phyloP scores from a whole-genome alignment of 1,139 yeast species.

The Chernovozyma aurita region DNA sequence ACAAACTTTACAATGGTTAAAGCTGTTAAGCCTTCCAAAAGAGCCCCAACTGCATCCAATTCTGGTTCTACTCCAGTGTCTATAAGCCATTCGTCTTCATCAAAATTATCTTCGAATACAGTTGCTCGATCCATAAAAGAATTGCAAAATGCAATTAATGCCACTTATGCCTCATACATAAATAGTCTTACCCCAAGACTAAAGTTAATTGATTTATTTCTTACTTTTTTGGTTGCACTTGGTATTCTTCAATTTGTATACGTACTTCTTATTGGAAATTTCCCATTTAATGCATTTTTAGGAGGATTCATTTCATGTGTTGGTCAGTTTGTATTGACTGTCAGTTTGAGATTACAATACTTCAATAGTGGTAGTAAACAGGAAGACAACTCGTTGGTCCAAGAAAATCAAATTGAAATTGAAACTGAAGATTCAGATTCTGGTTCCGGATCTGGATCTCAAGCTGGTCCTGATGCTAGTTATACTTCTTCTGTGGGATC shows the following conservation, averaged over 20 bases:
- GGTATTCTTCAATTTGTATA: conserved; percentile 79
- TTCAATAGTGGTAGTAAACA: too few species aligned
- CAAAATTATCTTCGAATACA: not conserved
- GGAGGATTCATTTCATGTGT: conserved; percentile 92
- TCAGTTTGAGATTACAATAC: conserved; percentile 71
- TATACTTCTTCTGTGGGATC: too few species aligned
- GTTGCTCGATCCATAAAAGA: conserved; percentile 26
- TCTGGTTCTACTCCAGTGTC: not conserved
- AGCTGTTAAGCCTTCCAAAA: not conserved
- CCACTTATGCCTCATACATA: conserved; percentile 46
- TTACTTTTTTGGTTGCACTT: conserved; percentile 65
- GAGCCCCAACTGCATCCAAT: not conserved
- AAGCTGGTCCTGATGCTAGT: conserved; percentile 7
- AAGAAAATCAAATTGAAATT: conserved; percentile 6
- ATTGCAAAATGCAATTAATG: conserved; percentile 42
- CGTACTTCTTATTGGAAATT: conserved; percentile 74
- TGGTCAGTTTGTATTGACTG: conserved; percentile 90
- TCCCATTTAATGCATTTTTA: conserved; percentile 94
- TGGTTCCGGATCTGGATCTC: conserved; percentile 4
- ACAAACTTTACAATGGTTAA: not conserved
- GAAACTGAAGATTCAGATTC: conserved; percentile 7
- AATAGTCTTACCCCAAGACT: conserved; percentile 42
- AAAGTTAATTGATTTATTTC: conserved; percentile 71
- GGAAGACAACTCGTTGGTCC: not conserved
- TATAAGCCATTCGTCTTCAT: not conserved